Conservation (phyloP, 805 yeast genomes). For the Candida namnaoensis region DNA sequence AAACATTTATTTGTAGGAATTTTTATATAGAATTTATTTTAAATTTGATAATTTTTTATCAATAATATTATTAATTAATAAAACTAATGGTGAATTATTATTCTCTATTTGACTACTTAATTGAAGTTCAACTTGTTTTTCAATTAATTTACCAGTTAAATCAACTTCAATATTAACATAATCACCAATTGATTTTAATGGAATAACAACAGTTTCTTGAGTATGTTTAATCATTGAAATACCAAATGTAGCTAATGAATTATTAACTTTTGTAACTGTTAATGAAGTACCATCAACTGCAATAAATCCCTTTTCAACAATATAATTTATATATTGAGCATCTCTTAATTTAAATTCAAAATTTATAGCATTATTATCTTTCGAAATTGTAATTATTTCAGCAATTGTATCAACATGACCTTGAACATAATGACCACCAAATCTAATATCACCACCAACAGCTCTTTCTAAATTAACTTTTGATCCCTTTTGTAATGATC, state of each 20-base stretch:
- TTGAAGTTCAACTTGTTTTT: conserved; percentile 65
- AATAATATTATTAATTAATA: conserved; percentile 38
- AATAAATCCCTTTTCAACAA: conserved; percentile 93
- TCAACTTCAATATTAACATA: conserved; percentile 90
- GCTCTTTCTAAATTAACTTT: conserved; percentile 91
- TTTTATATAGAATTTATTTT: too few species aligned
- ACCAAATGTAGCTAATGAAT: conserved; percentile 45
- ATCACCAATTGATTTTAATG: conserved; percentile 54
- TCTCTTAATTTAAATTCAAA: conserved; percentile 72
- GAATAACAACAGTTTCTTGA: conserved; percentile 70
- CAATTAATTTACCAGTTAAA: conserved; percentile 84
- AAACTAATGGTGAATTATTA: conserved; percentile 38
- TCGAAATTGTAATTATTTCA: conserved; percentile 35
- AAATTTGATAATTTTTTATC: conserved; percentile 28
- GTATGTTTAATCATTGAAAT: conserved; percentile 92
- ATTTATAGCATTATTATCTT: conserved; percentile 72
- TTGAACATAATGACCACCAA: conserved; percentile 97
- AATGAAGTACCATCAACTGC: conserved; percentile 89
- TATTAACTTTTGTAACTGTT: conserved; percentile 77
- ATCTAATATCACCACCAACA: conserved; percentile 66
- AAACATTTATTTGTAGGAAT: too few species aligned
- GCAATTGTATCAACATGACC: conserved; percentile 96
- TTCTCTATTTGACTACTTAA: conserved; percentile 45
- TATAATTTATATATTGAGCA: conserved; percentile 47
- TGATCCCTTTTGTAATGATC: conserved; percentile 44